Percentiles rank a stretch among this genome's conserved stretches.
Conservation (phyloP, 148 eudicot species). For the Dysphania ambrosioides region DNA sequence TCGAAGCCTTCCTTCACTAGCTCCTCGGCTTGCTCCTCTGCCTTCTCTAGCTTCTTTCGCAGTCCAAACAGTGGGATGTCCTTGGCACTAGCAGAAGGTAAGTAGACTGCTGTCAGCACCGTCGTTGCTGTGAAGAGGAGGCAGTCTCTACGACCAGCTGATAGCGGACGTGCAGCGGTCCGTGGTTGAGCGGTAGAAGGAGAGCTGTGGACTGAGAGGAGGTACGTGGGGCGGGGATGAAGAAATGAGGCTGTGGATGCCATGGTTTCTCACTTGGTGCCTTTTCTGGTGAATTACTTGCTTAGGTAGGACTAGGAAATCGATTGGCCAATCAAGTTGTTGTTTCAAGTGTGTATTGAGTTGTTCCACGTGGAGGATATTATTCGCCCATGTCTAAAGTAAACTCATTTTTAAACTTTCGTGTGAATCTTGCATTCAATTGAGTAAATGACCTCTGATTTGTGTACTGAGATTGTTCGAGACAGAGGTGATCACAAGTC, state of each 20-base stretch:
- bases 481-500: no score
- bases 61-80: conserved; percentile 76
- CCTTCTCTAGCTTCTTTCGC: conserved; percentile 55
- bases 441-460: no score
- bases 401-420: no score
- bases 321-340: no score
- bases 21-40: conserved; percentile 62
- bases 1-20: conserved; percentile 65
- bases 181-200: conserved; percentile 15
- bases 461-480: no score
- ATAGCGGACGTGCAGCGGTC: conserved; percentile 19
- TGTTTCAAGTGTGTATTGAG: no score
- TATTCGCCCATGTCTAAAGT: no score
- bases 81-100: conserved; percentile 44
- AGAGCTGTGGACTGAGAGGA: conserved; percentile 19
- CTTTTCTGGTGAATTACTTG: neutral
- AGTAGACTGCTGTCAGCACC: conserved; percentile 34
- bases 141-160: conserved; percentile 46
- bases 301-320: neutral
- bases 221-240: conserved; percentile 17
- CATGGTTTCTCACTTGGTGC: conserved; percentile 32
- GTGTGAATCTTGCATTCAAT: no score
- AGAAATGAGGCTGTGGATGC: conserved; percentile 47
- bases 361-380: no score
- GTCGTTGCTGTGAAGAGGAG: conserved; percentile 49